Percentiles rank a stretch among this genome's conserved stretches.
phyloP scores from a whole-genome alignment of 768 basidiomycete species.

The Suillus occidentalis region DNA sequence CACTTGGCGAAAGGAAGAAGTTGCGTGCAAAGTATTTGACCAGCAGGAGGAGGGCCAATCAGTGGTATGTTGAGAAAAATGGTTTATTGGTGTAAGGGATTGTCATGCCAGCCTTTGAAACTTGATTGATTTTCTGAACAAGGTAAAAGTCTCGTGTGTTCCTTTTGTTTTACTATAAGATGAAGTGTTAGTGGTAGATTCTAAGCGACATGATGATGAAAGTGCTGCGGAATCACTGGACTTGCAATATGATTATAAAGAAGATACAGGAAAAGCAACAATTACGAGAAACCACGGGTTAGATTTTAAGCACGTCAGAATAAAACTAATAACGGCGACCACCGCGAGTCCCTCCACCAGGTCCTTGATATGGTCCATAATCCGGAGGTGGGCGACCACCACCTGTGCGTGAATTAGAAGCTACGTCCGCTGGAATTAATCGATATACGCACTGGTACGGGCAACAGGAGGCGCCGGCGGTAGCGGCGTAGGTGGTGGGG shows the following conservation, averaged over 20 bases:
- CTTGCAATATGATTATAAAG: slow-evolving; percentile 7
- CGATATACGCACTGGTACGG: slow-evolving; percentile 30
- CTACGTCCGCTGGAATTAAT: slow-evolving; percentile 6
- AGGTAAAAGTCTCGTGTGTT: not conserved
- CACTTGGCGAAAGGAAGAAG: too few species aligned
- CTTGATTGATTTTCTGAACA: not conserved
- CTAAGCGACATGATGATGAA: not conserved
- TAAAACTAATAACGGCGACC: slow-evolving; percentile 38
- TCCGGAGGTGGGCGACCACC: slow-evolving; percentile 76
- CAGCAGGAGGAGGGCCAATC: not conserved
- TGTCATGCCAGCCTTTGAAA: not conserved
- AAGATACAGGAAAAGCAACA: slow-evolving; percentile 1
- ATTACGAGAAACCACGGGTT: slow-evolving; percentile 1
- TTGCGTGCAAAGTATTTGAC: not conserved
- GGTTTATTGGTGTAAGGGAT: not conserved
- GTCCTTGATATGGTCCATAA: slow-evolving; percentile 86
- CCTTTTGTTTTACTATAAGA: not conserved
- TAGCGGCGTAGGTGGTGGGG: slow-evolving; percentile 59
- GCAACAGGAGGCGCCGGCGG: slow-evolving; percentile 35
- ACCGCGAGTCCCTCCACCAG: slow-evolving; percentile 43
- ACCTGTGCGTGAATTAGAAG: slow-evolving; percentile 32
- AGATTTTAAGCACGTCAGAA: slow-evolving; percentile 1
- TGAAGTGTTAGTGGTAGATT: not conserved
- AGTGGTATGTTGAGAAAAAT: not conserved
- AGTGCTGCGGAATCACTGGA: slow-evolving; percentile 2